A percentile compares a stretch with the other conserved stretches of the same genome.
These are phyloP conservation scores for Candida sp. DNA, from an alignment of 1,139 yeast species.

Conservation along the genomic window DNA sequence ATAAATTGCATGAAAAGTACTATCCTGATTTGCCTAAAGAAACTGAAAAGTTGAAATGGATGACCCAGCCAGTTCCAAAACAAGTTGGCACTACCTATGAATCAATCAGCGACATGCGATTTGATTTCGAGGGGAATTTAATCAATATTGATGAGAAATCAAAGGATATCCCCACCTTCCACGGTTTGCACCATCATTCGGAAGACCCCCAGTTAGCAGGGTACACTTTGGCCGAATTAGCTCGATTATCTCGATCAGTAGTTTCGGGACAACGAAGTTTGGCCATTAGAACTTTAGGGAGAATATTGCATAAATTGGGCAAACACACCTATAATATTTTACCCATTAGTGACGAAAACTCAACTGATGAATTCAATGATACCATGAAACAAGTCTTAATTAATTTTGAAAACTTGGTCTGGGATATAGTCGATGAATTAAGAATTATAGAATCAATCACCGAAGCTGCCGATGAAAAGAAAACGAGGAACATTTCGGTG, in stretches of 20 bases:
- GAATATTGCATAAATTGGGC: constrained; percentile 81
- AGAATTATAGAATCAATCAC: constrained; percentile 68
- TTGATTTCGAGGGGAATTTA: constrained; percentile 82
- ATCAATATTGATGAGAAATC: constrained; percentile 48
- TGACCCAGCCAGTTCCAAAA: constrained; percentile 61
- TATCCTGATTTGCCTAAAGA: constrained; percentile 89
- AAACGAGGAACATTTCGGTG: constrained; percentile 68
- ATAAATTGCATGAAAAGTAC: constrained; percentile 77
- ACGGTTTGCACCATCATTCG: constrained; percentile 91
- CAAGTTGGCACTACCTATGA: constrained; percentile 49
- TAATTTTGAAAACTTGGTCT: constrained; percentile 61
- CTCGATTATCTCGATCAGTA: constrained; percentile 75
- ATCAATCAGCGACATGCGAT: constrained; percentile 68
- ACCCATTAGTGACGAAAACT: constrained; percentile 30
- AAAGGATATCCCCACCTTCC: constrained; percentile 43
- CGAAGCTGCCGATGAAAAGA: constrained; percentile 70
- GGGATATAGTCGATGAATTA: constrained; percentile 69
- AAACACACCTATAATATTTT: constrained; percentile 52
- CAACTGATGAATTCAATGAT: constrained; percentile 36
- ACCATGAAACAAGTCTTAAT: constrained; percentile 33
- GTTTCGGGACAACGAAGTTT: constrained; percentile 84
- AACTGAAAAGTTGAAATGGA: constrained; percentile 84
- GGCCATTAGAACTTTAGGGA: constrained; percentile 83
- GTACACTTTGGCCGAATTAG: constrained; percentile 79
- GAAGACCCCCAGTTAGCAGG: constrained; percentile 91